Evolutionary conservation across 2,329 filamentous ascomycete species (phyloP), one percentile per base, ranked within the genome.

Genomic region (Cercospora citrullina): DNA sequence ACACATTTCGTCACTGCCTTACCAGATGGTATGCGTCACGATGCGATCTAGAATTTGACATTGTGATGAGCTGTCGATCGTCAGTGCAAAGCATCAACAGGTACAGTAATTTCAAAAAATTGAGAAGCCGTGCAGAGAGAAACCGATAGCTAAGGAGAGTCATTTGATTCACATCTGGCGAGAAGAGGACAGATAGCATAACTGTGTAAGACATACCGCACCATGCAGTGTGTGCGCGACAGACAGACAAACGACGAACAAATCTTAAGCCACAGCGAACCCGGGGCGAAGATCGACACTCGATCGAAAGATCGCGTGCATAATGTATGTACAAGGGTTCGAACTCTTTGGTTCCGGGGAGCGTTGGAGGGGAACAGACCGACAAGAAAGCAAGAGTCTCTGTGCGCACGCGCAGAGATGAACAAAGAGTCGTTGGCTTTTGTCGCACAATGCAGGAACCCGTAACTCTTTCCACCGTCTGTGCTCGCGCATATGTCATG

Each of bases 371-470:
- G 42, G 42, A 48, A 48, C 10, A 14, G 45, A 51, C 18, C 10
- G 45, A 23, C 18, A 23, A 7, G 28, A 5, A 30, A 9, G n/a
- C 2, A 5, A 16, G 31, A 33, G 31, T 33, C 31, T 33, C 4
- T 33, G 33, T 36, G 33, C 33, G 33, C 12, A 5, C 45, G 21
- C 21, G n/a, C n/a, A n/a, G n/a, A 57, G 28, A 57, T 26, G 53
- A 57, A 57, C 14, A n/a, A n/a, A 33, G 10, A 18, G 14, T n/a
- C 53, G 53, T 58, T 58, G 14, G 9, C 23, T 30, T 5, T 58
- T 33, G 53, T 58, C 53, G 30, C 53, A 58, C 53, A 58, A 58
- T 33, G 53, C 53, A 58, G 53, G 26, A 58, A 58, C 53, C 53
- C 53, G 53, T 58, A 58, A 57, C 53, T 10, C 21, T 16, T 51